Percentiles rank a stretch among this genome's conserved stretches.
Evolutionary conservation across 257 asterid genomes (phyloP).

Genomic region (Solanum okadae): DNA sequence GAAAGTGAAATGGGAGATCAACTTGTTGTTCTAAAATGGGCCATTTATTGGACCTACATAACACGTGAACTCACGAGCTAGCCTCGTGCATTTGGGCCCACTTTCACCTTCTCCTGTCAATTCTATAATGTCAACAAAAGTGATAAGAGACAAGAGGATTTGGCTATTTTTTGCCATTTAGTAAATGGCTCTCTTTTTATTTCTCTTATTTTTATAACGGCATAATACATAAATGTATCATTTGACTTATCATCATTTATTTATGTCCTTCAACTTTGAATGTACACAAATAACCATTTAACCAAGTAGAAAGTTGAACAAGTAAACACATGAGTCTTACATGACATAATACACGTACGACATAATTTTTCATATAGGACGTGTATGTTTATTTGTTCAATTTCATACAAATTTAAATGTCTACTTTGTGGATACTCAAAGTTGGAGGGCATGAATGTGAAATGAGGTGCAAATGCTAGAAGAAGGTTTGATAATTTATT

Average conservation of each 20-base stretch:
- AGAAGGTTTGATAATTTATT: background rate
- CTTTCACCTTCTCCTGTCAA: background rate
- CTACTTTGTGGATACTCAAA: too few species aligned
- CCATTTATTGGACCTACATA: background rate
- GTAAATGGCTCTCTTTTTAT: background rate
- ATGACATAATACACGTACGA: accelerated
- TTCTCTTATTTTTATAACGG: too few species aligned
- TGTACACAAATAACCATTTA: too few species aligned
- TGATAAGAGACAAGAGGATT: background rate
- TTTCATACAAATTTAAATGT: too few species aligned
- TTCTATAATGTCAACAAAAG: background rate
- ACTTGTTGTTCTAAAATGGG: background rate
- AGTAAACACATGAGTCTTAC: too few species aligned
- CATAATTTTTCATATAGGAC: too few species aligned
- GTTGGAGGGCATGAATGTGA: too few species aligned
- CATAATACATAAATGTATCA: too few species aligned
- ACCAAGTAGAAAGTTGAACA: accelerated
- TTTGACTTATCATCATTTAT: too few species aligned
- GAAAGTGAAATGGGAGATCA: background rate
- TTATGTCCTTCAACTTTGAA: too few species aligned
- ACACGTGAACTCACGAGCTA: background rate
- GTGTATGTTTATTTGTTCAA: too few species aligned
- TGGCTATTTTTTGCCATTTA: background rate
- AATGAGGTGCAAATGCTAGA: background rate
- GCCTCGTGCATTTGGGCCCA: background rate